Conservation (phyloP, 1,284 basidiomycete species). For the Bjerkandera adusta region DNA sequence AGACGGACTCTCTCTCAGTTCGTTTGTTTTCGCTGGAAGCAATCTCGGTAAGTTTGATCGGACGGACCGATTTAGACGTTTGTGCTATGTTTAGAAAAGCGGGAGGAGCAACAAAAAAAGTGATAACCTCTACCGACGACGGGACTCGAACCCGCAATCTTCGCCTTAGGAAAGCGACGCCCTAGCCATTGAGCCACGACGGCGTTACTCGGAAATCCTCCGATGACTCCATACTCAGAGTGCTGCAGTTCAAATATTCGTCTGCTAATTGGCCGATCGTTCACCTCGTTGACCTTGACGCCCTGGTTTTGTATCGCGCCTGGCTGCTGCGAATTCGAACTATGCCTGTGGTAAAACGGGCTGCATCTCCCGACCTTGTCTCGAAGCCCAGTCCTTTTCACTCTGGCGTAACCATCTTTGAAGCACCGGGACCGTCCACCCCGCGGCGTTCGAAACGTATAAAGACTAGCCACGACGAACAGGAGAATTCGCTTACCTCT, state of each 20-base stretch:
- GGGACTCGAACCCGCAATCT: conserved; percentile 15
- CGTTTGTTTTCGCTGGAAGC: no score
- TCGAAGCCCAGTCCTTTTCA: conserved; percentile 19
- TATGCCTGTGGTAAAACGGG: conserved; percentile 14
- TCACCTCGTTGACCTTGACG: no score
- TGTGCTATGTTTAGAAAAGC: no score
- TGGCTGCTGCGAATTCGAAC: no score
- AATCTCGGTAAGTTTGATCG: no score
- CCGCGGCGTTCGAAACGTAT: conserved; percentile 19
- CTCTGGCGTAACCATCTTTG: conserved; percentile 18
- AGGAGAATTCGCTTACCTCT: background rate
- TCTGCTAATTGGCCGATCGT: no score
- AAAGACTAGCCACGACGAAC: conserved; percentile 8
- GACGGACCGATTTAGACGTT: no score
- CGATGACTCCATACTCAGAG: no score
- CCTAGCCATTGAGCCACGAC: conserved; percentile 13
- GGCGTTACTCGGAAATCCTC: conserved; percentile 2
- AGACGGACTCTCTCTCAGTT: no score
- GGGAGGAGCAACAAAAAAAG: conserved; percentile 14
- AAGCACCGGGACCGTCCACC: conserved; percentile 1
- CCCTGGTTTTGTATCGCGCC: no score
- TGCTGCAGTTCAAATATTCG: no score
- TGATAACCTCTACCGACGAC: conserved; percentile 11
- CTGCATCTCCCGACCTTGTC: conserved; percentile 16
- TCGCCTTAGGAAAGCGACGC: conserved; percentile 15